These are phyloP conservation scores for Sindora glabra DNA, from an alignment of 306 rosid genomes.

Conservation along the genomic window DNA sequence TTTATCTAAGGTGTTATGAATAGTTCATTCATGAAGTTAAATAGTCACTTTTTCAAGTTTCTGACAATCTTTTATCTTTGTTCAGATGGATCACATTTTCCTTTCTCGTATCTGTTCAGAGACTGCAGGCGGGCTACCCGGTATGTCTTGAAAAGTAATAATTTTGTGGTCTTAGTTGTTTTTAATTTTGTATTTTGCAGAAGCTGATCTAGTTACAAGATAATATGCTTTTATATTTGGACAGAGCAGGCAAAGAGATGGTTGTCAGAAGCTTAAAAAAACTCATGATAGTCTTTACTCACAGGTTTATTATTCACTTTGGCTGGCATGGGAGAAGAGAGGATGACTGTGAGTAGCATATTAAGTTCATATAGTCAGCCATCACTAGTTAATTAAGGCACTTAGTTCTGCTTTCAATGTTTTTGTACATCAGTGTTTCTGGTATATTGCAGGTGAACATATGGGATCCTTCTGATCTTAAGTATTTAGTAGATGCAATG, in stretches of 20 bases:
- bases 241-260: neutral
- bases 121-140: slow-evolving; percentile 97
- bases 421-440: neutral
- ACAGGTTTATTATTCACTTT: slow-evolving; percentile 85
- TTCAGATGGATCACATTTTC: slow-evolving; percentile 86
- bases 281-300: slow-evolving; percentile 14
- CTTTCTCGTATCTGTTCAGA: slow-evolving; percentile 89
- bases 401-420: neutral
- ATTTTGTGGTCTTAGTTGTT: neutral
- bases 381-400: neutral
- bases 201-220: neutral
- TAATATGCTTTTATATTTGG: slow-evolving; percentile 1
- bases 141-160: slow-evolving; percentile 33
- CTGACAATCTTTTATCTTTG: slow-evolving; percentile 10
- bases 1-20: neutral
- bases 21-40: neutral
- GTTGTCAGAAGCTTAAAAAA: slow-evolving; percentile 5
- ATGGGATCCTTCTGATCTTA: slow-evolving; percentile 88
- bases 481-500: slow-evolving; percentile 84
- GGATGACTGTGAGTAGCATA: slow-evolving; percentile 69
- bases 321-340: slow-evolving; percentile 91
- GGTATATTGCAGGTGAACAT: slow-evolving; percentile 56
- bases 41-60: neutral
- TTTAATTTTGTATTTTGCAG: neutral
- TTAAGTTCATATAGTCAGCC: neutral